Evolutionary conservation across 208 protist species (phyloP).

Genomic region (Leishmania tropica): DNA sequence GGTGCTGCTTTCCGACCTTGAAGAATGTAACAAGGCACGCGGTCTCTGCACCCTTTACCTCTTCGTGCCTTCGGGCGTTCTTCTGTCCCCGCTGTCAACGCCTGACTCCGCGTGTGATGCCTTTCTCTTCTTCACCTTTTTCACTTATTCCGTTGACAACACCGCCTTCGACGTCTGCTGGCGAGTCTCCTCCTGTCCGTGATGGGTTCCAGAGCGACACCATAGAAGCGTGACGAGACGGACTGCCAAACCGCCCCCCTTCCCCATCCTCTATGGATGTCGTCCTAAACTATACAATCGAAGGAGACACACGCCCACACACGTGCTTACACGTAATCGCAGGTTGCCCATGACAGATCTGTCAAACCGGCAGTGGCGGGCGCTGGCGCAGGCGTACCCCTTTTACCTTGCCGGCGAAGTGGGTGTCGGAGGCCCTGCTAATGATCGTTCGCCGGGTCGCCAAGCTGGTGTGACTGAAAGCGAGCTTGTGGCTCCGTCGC

Average conservation of each 20-base stretch:
- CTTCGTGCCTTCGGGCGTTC: background rate
- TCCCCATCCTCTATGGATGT: background rate
- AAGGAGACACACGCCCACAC: background rate
- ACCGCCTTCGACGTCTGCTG: background rate
- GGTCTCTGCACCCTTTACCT: background rate
- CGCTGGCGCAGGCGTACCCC: constrained; percentile 41
- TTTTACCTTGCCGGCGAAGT: constrained; percentile 14
- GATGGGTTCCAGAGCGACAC: background rate
- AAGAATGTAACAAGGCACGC: background rate
- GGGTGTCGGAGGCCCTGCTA: background rate
- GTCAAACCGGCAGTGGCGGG: constrained; percentile 44
- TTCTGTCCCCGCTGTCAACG: background rate
- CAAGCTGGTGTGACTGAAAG: background rate
- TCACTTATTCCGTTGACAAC: background rate
- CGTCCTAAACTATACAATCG: background rate
- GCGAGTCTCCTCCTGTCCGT: background rate
- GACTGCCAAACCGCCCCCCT: background rate
- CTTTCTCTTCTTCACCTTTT: background rate
- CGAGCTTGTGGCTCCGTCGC: background rate
- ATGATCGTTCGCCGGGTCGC: background rate
- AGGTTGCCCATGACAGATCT: constrained; percentile 12
- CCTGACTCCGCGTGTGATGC: background rate
- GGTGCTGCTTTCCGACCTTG: background rate
- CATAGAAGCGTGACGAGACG: background rate
- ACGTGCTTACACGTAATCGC: background rate